These are phyloP conservation scores for Beauveria sp. DNA, from an alignment of 2,329 filamentous ascomycete genomes.

Conservation along the genomic window DNA sequence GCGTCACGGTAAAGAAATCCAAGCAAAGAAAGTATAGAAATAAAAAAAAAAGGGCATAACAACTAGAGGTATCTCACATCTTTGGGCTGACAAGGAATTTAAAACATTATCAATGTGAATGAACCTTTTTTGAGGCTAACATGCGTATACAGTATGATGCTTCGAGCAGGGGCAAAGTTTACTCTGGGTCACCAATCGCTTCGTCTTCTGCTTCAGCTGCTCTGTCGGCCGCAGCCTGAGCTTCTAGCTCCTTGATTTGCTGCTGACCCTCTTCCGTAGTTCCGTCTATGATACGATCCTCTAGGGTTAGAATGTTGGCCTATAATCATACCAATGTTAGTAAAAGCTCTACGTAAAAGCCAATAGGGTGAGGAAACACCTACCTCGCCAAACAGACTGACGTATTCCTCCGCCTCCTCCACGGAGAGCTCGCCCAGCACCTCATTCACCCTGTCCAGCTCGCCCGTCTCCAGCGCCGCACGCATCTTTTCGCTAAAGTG, in stretches of 20 bases:
- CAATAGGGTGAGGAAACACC: neutral
- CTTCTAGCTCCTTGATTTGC: constrained; percentile 68
- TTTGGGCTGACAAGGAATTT: neutral
- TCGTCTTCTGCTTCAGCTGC: constrained; percentile 16
- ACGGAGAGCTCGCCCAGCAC: constrained; percentile 81
- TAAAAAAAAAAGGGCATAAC: neutral
- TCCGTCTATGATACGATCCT: constrained; percentile 90
- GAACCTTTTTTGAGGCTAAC: neutral
- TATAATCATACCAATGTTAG: constrained; percentile 22
- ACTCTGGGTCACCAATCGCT: constrained; percentile 31
- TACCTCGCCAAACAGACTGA: constrained; percentile 69
- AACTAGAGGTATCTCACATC: neutral
- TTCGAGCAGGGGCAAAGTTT: constrained; percentile 10
- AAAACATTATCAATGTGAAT: neutral
- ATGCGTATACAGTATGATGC: constrained; percentile 1
- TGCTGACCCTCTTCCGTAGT: constrained; percentile 81
- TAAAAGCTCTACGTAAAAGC: neutral
- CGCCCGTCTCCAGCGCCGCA: constrained; percentile 79
- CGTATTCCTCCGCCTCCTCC: constrained; percentile 77
- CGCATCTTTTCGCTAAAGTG: constrained; percentile 74
- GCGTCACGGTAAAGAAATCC: constrained; percentile 6
- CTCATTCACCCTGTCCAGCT: constrained; percentile 53
- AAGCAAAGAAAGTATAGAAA: neutral
- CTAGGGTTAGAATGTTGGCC: constrained; percentile 82
- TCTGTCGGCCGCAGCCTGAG: constrained; percentile 27